Percentiles rank a stretch among this genome's conserved stretches.
Conservation (phyloP, 805 yeast species). For the Peterozyma toletana region DNA sequence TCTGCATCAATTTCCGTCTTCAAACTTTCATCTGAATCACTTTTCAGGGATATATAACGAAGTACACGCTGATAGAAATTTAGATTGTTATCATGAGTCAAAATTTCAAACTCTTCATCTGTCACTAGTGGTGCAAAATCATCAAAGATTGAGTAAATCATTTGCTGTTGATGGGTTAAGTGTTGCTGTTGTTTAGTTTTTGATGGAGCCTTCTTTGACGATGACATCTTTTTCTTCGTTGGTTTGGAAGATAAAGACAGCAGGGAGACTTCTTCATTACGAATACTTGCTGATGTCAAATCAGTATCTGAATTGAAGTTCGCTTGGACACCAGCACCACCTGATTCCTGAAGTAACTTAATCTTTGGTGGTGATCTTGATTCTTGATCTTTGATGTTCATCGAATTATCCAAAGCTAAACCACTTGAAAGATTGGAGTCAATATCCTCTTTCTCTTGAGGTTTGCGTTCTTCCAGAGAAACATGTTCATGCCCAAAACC, state of each 20-base stretch:
- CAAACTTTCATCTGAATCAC: no score
- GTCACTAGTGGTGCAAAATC: neutral
- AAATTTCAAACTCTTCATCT: neutral
- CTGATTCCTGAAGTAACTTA: neutral
- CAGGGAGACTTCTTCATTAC: neutral
- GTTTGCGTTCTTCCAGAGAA: no score
- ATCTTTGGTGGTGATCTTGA: neutral
- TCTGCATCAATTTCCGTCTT: no score
- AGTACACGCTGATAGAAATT: no score
- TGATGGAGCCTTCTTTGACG: neutral
- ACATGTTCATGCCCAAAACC: neutral
- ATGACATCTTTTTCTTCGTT: neutral
- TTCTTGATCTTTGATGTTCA: no score
- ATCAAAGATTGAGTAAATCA: neutral
- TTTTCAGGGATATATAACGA: no score
- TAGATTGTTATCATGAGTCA: neutral
- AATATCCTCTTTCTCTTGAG: no score
- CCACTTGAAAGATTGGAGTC: no score
- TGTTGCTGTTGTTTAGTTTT: neutral
- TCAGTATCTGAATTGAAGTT: conserved; percentile 2
- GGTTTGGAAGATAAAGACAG: no score
- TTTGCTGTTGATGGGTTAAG: neutral
- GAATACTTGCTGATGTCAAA: neutral
- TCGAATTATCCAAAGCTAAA: no score
- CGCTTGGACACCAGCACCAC: neutral